Conservation (phyloP, 2,329 filamentous ascomycete species). For the Fusarium sacchari region DNA sequence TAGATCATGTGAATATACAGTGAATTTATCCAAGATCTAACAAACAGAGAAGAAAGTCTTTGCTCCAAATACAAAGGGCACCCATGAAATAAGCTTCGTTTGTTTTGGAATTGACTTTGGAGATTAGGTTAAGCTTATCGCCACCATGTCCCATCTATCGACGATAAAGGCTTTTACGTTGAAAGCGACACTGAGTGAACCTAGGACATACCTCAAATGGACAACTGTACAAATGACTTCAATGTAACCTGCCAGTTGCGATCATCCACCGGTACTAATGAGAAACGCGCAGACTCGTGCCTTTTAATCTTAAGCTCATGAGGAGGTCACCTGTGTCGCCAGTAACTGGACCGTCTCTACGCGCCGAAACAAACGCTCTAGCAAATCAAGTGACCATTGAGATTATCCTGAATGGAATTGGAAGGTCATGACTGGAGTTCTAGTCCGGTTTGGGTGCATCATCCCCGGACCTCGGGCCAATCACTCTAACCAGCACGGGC, state of each 20-base stretch:
- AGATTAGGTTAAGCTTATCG: neutral
- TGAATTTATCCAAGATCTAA: rapidly evolving
- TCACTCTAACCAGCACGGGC: neutral
- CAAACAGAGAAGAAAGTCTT: neutral
- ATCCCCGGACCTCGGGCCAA: neutral
- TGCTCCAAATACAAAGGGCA: rapidly evolving
- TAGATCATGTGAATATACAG: neutral
- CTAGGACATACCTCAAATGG: no score
- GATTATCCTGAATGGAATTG: neutral
- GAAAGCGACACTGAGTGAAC: rapidly evolving
- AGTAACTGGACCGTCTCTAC: neutral
- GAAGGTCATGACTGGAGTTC: neutral
- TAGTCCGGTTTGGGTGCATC: neutral
- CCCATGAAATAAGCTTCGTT: neutral
- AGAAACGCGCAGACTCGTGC: neutral
- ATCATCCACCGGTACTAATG: neutral
- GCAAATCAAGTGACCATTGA: neutral
- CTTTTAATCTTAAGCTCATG: neutral
- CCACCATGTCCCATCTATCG: rapidly evolving
- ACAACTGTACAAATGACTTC: neutral
- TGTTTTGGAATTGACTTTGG: neutral
- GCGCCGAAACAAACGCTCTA: neutral
- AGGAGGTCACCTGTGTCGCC: neutral
- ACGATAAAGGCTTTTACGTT: rapidly evolving
- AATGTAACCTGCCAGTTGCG: neutral